Evolutionary conservation across 1,139 yeast species (phyloP).

Genomic region (Saccharomyces hybrid): DNA sequence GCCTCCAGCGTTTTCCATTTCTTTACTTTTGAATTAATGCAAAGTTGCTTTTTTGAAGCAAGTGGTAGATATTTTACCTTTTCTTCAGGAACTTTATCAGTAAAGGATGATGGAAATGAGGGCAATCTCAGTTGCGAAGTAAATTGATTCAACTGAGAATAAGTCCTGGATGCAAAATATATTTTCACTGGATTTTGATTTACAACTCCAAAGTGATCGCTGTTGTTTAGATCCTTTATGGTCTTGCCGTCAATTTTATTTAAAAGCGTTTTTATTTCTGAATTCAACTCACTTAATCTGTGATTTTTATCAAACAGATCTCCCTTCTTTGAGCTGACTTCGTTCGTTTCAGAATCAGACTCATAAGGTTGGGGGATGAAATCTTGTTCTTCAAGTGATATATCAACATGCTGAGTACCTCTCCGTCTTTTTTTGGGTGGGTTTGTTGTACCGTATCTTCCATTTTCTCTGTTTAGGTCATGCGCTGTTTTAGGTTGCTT

Average conservation of each 20-base stretch:
- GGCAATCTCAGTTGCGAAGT: slow-evolving; percentile 64
- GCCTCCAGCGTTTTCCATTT: slow-evolving; percentile 43
- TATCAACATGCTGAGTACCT: slow-evolving; percentile 15
- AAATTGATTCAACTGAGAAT: slow-evolving; percentile 80
- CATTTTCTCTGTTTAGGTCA: slow-evolving; percentile 11
- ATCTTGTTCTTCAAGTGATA: slow-evolving; percentile 22
- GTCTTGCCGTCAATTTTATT: slow-evolving; percentile 34
- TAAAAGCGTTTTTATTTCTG: slow-evolving; percentile 41
- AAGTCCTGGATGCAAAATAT: slow-evolving; percentile 78
- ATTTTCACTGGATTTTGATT: slow-evolving; percentile 43
- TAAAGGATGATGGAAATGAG: slow-evolving; percentile 54
- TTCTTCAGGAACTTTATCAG: slow-evolving; percentile 35
- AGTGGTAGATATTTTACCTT: slow-evolving; percentile 55
- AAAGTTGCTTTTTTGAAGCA: slow-evolving; percentile 80
- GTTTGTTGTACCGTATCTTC: slow-evolving; percentile 4
- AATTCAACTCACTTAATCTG: slow-evolving; percentile 25
- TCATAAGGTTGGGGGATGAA: slow-evolving; percentile 29
- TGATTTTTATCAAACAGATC: slow-evolving; percentile 22
- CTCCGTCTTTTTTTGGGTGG: slow-evolving; percentile 16
- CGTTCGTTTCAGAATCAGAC: slow-evolving; percentile 29
- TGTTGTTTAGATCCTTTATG: slow-evolving; percentile 6
- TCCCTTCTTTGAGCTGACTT: slow-evolving; percentile 6
- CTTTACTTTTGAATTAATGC: slow-evolving; percentile 61
- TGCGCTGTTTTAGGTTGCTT: slow-evolving; percentile 7
- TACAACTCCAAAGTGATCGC: slow-evolving; percentile 5